A percentile compares a stretch with the other conserved stretches of the same genome.
phyloP scores from a whole-genome alignment of 331 rosid species.

The Quercus tomentella region DNA sequence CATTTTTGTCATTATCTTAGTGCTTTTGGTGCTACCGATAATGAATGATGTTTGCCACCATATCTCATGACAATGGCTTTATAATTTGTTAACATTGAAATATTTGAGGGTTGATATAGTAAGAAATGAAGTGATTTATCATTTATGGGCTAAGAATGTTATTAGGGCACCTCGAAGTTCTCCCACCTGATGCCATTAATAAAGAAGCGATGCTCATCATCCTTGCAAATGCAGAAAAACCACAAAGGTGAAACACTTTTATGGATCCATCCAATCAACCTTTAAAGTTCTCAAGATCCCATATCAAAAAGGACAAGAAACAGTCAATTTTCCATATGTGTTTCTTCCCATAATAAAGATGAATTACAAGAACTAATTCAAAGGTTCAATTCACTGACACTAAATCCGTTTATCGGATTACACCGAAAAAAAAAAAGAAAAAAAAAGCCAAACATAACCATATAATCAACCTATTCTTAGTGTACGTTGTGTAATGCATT shows the following conservation, averaged over 20 bases:
- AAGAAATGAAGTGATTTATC: not conserved
- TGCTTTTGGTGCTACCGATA: no score
- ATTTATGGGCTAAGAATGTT: not conserved
- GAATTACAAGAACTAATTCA: conserved; percentile 15
- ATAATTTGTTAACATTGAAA: not conserved
- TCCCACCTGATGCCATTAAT: not conserved
- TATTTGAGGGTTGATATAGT: not conserved
- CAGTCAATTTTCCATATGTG: conserved; percentile 1
- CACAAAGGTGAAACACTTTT: not conserved
- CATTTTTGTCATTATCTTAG: no score
- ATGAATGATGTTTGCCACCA: not conserved
- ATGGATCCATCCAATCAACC: not conserved
- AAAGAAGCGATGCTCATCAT: not conserved
- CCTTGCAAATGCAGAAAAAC: conserved; percentile 15
- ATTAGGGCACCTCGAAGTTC: not conserved
- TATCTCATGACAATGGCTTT: not conserved
- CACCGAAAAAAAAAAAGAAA: no score
- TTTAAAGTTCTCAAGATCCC: conserved; percentile 13
- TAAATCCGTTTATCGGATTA: not conserved
- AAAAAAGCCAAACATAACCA: not conserved
- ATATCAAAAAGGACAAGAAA: conserved; percentile 6
- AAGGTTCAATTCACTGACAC: not conserved
- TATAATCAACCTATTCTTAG: not conserved
- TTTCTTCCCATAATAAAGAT: conserved; percentile 15
- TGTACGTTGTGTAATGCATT: no score